phyloP scores from a whole-genome alignment of 1,139 yeast species.

The Candida gigantensis region DNA sequence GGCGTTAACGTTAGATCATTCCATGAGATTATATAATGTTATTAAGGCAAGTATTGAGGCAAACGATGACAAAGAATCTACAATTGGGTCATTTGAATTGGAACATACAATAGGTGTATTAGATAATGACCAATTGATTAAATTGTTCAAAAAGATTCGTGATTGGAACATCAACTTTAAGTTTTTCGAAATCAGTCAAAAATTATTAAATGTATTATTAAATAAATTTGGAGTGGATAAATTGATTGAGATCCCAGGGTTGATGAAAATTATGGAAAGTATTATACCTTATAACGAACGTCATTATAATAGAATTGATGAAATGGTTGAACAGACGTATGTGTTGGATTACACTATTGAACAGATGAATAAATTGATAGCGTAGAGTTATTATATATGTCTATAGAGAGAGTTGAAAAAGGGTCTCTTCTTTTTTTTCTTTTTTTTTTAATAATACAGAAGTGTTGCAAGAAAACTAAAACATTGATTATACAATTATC shows the following conservation, averaged over 20 bases:
- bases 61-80: constrained; percentile 46
- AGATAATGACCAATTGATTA: constrained; percentile 57
- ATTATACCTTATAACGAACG: constrained; percentile 85
- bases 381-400: constrained; percentile 6
- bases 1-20: constrained; percentile 83
- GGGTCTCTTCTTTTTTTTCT: neutral
- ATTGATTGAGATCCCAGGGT: constrained; percentile 65
- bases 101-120: constrained; percentile 65
- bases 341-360: constrained; percentile 81
- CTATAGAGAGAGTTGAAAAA: neutral
- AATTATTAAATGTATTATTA: constrained; percentile 65
- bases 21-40: constrained; percentile 78
- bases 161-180: constrained; percentile 95
- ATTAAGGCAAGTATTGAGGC: constrained; percentile 54
- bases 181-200: constrained; percentile 79
- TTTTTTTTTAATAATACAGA: neutral
- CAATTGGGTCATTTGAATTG: constrained; percentile 61
- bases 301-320: constrained; percentile 76
- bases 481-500: neutral
- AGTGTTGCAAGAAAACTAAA: neutral
- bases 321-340: constrained; percentile 79
- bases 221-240: constrained; percentile 53
- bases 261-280: constrained; percentile 68
- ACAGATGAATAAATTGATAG: constrained; percentile 59
- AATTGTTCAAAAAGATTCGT: constrained; percentile 71